Evolutionary conservation across 2,329 filamentous ascomycete genomes (phyloP), one percentile per base, ranked within the genome.

Genomic region (Cladophialophora immunda): DNA sequence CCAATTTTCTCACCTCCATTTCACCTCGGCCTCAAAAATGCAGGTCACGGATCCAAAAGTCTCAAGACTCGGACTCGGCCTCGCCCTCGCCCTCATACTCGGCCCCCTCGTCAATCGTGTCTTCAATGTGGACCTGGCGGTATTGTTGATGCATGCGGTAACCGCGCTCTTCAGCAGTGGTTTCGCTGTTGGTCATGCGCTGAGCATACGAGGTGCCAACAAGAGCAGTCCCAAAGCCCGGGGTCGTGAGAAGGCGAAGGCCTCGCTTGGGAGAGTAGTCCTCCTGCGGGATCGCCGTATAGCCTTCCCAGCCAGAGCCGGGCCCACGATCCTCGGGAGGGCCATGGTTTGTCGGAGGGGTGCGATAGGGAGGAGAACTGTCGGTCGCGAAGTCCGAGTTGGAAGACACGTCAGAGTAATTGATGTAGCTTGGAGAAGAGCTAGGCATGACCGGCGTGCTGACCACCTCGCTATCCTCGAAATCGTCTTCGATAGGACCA

Each of bases 221-320:
- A 25, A 50, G 45, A 25, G 38, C 13, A 32, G 29, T 57, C 8
- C 55, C 45, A 27, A 50, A 11, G 8, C 45, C 19, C 3, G 45
- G 45, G 9, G 11, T 22, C 7, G 45, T 13, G 45, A 50, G 19
- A 25, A 8, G 45, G 45, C 19, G 45, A 50, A 8, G 22, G 19
- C 1, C 45, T 50, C 45, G 19, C 2, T 3, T 50, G 8, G 45
- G 45, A 11, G 45, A 9, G 9, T 13, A 11, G 5, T 9, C 1
- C 3, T 11, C 11, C 32, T 55, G 53, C 32, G n/a, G 2, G 8
- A 55, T 3, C 2, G 25, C 3, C 52, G 11, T 4, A n/a, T 55
- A 30, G 9, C 52, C 52, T 55, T 55, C 45, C 45, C 45, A 50
- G 45, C 45, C 45, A 13, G 45, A 50, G n/a, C 45, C 45, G 45